Percentiles rank a stretch among this genome's conserved stretches.
phyloP scores from a whole-genome alignment of 2,329 filamentous ascomycete species.

The Domatiomyces catenatus region DNA sequence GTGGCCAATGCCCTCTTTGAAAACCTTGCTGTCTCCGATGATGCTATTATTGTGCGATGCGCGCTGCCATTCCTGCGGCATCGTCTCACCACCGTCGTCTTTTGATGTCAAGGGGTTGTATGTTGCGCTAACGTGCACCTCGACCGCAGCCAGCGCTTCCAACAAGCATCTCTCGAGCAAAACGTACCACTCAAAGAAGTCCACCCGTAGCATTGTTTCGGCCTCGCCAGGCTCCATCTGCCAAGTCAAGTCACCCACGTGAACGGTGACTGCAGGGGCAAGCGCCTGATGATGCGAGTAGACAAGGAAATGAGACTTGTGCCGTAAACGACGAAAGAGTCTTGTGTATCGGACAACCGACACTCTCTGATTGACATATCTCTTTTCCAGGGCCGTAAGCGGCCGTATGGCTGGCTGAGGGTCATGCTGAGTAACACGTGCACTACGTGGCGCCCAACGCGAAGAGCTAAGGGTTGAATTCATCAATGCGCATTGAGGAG shows the following conservation, averaged over 20 bases:
- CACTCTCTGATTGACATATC: background rate
- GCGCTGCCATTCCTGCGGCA: background rate
- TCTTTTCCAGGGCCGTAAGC: background rate
- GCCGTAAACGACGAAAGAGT: background rate
- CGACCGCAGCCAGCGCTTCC: constrained; percentile 50
- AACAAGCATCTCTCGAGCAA: constrained; percentile 56
- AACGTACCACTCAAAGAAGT: constrained; percentile 64
- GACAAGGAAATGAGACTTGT: background rate
- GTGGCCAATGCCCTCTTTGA: constrained; percentile 26
- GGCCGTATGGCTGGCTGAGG: background rate
- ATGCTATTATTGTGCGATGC: constrained; percentile 4
- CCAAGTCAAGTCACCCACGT: background rate
- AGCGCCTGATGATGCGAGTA: background rate
- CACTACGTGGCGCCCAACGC: background rate
- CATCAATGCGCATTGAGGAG: background rate
- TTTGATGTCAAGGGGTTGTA: constrained; percentile 13
- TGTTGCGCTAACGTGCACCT: constrained; percentile 39
- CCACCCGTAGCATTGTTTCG: constrained; percentile 59
- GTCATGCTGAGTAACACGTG: background rate
- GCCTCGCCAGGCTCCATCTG: constrained; percentile 21
- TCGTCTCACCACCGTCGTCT: background rate
- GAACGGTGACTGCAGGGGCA: background rate
- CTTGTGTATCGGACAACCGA: background rate
- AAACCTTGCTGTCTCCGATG: constrained; percentile 15
- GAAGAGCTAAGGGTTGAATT: background rate